Percentiles rank a stretch among this genome's conserved stretches.
Evolutionary conservation across 257 asterid genomes (phyloP).

Genomic region (Primulina tabacum): DNA sequence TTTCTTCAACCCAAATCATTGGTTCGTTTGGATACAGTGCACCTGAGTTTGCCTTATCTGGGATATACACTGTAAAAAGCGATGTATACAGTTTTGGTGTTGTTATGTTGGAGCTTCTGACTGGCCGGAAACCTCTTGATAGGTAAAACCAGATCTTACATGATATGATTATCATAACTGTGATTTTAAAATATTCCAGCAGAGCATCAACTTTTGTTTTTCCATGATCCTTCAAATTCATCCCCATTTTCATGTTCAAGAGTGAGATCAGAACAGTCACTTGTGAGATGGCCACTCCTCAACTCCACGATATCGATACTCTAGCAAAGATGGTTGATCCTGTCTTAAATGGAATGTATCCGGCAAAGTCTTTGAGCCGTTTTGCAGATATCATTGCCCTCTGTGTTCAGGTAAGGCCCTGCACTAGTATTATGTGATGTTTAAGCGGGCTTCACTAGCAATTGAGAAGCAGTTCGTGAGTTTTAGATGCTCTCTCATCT

Average conservation of each 20-base stretch:
- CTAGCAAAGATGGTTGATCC: constrained; percentile 97
- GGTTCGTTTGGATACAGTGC: constrained; percentile 96
- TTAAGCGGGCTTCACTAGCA: background rate
- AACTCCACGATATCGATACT: constrained; percentile 96
- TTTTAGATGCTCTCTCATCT: background rate
- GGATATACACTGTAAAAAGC: constrained; percentile 87
- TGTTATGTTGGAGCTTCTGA: constrained; percentile 94
- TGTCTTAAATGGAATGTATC: constrained; percentile 85
- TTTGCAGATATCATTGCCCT: constrained; percentile 91
- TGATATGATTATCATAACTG: background rate
- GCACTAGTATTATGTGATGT: background rate
- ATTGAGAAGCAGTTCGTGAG: background rate
- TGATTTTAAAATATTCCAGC: constrained; percentile 10
- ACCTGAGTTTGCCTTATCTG: constrained; percentile 96
- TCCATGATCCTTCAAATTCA: background rate
- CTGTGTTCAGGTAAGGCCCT: constrained; percentile 84
- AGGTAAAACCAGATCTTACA: constrained; percentile 45
- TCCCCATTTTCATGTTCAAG: constrained; percentile 59
- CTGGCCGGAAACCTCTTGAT: constrained; percentile 98
- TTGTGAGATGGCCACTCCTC: constrained; percentile 98
- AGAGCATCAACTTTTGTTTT: background rate
- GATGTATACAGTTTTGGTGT: constrained; percentile 97
- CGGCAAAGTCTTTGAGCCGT: constrained; percentile 95
- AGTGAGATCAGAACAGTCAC: constrained; percentile 85
- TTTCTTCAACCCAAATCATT: constrained; percentile 70